Percentiles rank a stretch among this genome's conserved stretches.
phyloP scores from a whole-genome alignment of 768 basidiomycete genomes.

The Phylloporus sp. region DNA sequence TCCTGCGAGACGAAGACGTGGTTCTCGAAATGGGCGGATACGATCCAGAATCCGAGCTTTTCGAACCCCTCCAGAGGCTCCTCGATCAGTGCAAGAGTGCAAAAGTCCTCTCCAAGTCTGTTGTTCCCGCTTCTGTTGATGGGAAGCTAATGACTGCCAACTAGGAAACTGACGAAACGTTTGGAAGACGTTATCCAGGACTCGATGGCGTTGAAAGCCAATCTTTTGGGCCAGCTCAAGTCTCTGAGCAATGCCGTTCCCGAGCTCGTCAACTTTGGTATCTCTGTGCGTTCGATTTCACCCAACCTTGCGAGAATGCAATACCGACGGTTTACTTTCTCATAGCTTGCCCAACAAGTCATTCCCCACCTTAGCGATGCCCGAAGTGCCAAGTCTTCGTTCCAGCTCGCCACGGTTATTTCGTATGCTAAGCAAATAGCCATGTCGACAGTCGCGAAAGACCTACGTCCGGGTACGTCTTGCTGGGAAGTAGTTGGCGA shows the following conservation, averaged over 20 bases:
- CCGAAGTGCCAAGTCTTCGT: constrained; percentile 68
- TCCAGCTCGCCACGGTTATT: constrained; percentile 70
- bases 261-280: constrained; percentile 86
- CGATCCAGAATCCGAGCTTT: constrained; percentile 69
- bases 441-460: constrained; percentile 61
- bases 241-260: constrained; percentile 66
- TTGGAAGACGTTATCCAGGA: constrained; percentile 75
- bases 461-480: constrained; percentile 56
- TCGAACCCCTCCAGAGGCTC: constrained; percentile 76
- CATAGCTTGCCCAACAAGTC: constrained; percentile 82
- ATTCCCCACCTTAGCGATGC: constrained; percentile 83
- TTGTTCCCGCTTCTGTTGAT: constrained; percentile 2
- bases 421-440: constrained; percentile 71
- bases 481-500: constrained; percentile 76
- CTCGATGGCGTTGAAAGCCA: constrained; percentile 64
- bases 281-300: constrained; percentile 53
- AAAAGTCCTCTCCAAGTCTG: constrained; percentile 74
- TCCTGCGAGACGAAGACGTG: constrained; percentile 77
- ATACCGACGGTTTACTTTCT: background rate
- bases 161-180: constrained; percentile 82
- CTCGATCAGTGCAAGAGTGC: constrained; percentile 78
- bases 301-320: background rate
- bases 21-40: constrained; percentile 68
- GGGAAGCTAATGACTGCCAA: background rate
- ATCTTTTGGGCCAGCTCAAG: constrained; percentile 69